Evolutionary conservation across 257 asterid genomes (phyloP).

Genomic region (Solanum appendiculatum): DNA sequence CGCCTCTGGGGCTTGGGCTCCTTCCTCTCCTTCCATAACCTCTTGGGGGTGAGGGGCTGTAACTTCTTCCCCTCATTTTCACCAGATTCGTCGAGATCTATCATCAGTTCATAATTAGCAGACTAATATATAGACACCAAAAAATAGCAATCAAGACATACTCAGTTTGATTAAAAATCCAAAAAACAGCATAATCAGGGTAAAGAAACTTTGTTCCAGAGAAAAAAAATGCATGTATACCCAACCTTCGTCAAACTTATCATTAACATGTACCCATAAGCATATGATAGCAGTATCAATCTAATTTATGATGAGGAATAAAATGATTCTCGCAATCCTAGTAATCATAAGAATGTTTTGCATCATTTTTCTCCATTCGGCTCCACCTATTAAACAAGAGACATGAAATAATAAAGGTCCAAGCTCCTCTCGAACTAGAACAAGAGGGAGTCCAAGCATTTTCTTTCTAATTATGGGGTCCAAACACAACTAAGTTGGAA

Average conservation of each 20-base stretch:
- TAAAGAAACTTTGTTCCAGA: not conserved
- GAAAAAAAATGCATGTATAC: not conserved
- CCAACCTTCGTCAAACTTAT: not conserved
- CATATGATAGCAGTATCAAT: not conserved
- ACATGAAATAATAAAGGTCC: not conserved
- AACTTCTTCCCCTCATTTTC: slow-evolving; percentile 84
- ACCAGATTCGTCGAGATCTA: not conserved
- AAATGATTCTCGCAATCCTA: not conserved
- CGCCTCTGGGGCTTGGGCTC: slow-evolving; percentile 68
- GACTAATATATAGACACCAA: not conserved
- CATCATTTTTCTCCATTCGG: not conserved
- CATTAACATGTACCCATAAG: not conserved
- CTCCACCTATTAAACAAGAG: not conserved
- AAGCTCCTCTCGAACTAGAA: not conserved
- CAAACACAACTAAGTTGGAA: not conserved
- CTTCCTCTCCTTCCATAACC: slow-evolving; percentile 85
- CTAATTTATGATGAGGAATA: not conserved
- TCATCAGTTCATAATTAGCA: not conserved
- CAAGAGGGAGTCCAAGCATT: not conserved
- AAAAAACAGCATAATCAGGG: not conserved
- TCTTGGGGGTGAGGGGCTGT: slow-evolving; percentile 74
- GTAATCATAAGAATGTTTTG: not conserved
- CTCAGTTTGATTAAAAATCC: not conserved
- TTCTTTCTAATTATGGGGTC: not conserved
- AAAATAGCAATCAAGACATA: not conserved